These are phyloP conservation scores for Yamadazyma jaroonii DNA, from an alignment of 1,139 yeast species.

Conservation along the genomic window DNA sequence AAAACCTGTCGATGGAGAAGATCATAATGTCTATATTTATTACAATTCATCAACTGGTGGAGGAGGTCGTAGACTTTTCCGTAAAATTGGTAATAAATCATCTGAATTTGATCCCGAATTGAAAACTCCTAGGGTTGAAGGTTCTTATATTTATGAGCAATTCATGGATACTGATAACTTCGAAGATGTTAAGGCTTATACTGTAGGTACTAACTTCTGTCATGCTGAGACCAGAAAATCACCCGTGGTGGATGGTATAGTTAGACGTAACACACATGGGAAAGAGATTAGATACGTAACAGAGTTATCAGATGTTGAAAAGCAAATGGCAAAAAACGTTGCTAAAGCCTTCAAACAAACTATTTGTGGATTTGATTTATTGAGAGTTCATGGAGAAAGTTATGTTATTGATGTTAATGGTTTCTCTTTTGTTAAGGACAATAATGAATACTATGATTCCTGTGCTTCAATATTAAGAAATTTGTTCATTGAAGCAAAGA, in stretches of 20 bases:
- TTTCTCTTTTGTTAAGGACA: slow-evolving; percentile 95
- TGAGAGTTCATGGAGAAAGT: slow-evolving; percentile 84
- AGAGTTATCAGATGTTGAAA: slow-evolving; percentile 71
- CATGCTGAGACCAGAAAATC: slow-evolving; percentile 98
- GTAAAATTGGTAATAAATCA: slow-evolving; percentile 96
- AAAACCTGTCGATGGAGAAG: slow-evolving; percentile 98
- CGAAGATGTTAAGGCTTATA: slow-evolving; percentile 98
- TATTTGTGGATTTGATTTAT: slow-evolving; percentile 95
- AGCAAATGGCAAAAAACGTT: slow-evolving; percentile 73
- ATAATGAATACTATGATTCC: slow-evolving; percentile 77
- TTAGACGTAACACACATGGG: slow-evolving; percentile 95
- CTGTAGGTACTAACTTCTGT: slow-evolving; percentile 87
- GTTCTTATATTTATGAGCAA: slow-evolving; percentile 88
- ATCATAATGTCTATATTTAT: slow-evolving; percentile 93
- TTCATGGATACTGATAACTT: slow-evolving; percentile 98
- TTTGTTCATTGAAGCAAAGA: slow-evolving; percentile 61
- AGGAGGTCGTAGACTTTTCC: slow-evolving; percentile 90
- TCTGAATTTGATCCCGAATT: slow-evolving; percentile 92
- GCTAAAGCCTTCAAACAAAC: slow-evolving; percentile 81
- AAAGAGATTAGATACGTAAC: slow-evolving; percentile 93
- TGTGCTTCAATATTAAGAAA: slow-evolving; percentile 78
- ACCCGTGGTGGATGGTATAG: slow-evolving; percentile 98
- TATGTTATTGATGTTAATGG: slow-evolving; percentile 98
- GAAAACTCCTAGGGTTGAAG: slow-evolving; percentile 74
- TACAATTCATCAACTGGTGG: slow-evolving; percentile 90